phyloP scores from a whole-genome alignment of 2,329 filamentous ascomycete genomes.

The Mariannaea sp. region DNA sequence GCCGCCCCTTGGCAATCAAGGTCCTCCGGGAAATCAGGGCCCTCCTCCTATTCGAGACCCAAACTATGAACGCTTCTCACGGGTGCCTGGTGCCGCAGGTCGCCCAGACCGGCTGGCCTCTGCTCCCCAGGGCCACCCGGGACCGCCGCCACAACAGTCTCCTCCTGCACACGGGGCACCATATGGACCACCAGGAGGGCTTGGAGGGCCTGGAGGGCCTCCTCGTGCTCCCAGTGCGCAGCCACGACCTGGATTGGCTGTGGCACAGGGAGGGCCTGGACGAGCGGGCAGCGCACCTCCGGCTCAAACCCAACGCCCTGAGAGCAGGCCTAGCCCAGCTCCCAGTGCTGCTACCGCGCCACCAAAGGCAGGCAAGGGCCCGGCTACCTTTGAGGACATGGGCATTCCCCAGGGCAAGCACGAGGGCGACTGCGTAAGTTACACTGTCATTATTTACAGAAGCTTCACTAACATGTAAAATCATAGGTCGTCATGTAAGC shows the following conservation, averaged over 20 bases:
- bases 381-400: constrained; percentile 98
- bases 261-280: constrained; percentile 28
- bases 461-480: constrained; percentile 7
- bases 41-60: constrained; percentile 33
- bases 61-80: constrained; percentile 40
- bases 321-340: constrained; percentile 38
- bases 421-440: constrained; percentile 87
- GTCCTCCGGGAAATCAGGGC: constrained; percentile 19
- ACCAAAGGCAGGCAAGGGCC: constrained; percentile 66
- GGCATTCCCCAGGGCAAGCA: constrained; percentile 83
- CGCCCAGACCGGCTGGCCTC: constrained; percentile 43
- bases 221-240: constrained; percentile 34
- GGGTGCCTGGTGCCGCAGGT: constrained; percentile 39
- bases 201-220: constrained; percentile 17
- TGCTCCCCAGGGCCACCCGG: constrained; percentile 28
- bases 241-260: constrained; percentile 28
- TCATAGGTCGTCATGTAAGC: constrained; percentile 37
- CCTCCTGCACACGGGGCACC: constrained; percentile 8
- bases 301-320: constrained; percentile 37
- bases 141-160: constrained; percentile 13
- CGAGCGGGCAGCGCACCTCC: constrained; percentile 48
- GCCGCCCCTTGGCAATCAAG: constrained; percentile 29
- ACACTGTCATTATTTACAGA: background rate
- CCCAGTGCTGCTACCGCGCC: constrained; percentile 44
- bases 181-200: constrained; percentile 1